Evolutionary conservation across 2,329 filamentous ascomycete species (phyloP), one percentile per base, ranked within the genome.

Genomic region (Colletotrichum limetticola): DNA sequence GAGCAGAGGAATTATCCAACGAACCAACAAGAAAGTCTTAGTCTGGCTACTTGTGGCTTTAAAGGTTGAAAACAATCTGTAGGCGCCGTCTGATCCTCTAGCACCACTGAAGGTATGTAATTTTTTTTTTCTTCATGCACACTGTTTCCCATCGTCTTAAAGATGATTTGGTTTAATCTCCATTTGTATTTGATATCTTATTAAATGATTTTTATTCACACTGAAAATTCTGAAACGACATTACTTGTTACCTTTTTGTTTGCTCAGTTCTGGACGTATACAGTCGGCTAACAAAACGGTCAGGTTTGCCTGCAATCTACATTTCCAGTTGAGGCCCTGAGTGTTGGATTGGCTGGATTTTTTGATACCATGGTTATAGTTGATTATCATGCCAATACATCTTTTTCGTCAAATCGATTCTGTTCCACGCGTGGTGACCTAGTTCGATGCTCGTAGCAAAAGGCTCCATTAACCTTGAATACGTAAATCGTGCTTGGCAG

Each of bases 151-250:
- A 55, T 30, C 55, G 66, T 63, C 68, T 64, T 66, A 26, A 70
- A 59, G 68, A 70, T 70, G 68, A 70, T 35, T 46, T 56, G 64
- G 64, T 58, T 55, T 66, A 59, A 66, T 53, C 55, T 65, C 62
- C 62, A 56, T 70, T 14, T 35, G 32, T 66, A 66, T 65, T 56
- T 70, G 68, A 70, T 70, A 70, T 66, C 62, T 70, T 66, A 66
- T 66, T 70, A 70, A 30, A 66, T 70, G 68, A 70, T 70, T 52
- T 59, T 70, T 60, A 49, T 70, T 66, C 67, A 70, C 68, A 70
- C 68, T 70, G 68, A 70, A 70, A 70, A 70, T 70, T 49, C 68
- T 70, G 68, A 70, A 66, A 32, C 55, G 68, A 66, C 68, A 55
- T 5, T 12, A 28, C n/a, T 32, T n/a, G 7, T 35, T 26, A 9